Conservation (phyloP, 495 filamentous ascomycete species). For the Elasticomyces elasticus region DNA sequence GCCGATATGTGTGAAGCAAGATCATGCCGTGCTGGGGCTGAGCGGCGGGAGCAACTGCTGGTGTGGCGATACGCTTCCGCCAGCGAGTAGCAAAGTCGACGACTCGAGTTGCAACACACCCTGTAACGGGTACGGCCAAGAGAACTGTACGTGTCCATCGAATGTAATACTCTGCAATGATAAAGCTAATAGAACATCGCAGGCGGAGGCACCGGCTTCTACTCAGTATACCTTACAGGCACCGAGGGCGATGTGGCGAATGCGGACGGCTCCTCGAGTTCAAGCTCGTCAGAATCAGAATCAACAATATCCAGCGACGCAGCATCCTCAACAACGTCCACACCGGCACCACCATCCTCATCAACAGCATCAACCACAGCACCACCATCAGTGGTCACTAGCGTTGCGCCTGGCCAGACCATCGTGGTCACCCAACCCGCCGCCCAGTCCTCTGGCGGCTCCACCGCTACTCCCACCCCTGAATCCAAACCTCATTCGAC, state of each 20-base stretch:
- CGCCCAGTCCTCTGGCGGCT: neutral
- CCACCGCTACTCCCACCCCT: conserved; percentile 3
- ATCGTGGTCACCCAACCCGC: conserved; percentile 11
- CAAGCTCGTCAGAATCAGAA: neutral
- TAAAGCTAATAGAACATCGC: conserved; percentile 26
- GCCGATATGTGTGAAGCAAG: conserved; percentile 26
- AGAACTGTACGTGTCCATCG: conserved; percentile 48
- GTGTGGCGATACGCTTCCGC: conserved; percentile 53
- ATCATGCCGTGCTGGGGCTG: conserved; percentile 34
- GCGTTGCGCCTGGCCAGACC: conserved; percentile 11
- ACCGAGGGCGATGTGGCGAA: conserved; percentile 20
- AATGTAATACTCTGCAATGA: neutral
- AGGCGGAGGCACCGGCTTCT: conserved; percentile 46
- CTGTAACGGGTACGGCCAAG: conserved; percentile 45
- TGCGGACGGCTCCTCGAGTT: conserved; percentile 1
- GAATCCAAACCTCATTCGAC: conserved; percentile 33
- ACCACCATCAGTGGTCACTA: conserved; percentile 18
- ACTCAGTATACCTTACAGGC: conserved; percentile 45
- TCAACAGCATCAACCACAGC: conserved; percentile 15
- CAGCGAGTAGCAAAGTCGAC: conserved; percentile 35
- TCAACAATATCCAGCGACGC: conserved; percentile 23
- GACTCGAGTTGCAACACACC: conserved; percentile 43
- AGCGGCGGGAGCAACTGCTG: conserved; percentile 42
- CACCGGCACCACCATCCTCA: conserved; percentile 21
- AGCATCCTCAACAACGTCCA: conserved; percentile 23